A percentile compares a stretch with the other conserved stretches of the same genome.
phyloP scores from a whole-genome alignment of 1,284 basidiomycete species.

The Rhodotorula sp. region DNA sequence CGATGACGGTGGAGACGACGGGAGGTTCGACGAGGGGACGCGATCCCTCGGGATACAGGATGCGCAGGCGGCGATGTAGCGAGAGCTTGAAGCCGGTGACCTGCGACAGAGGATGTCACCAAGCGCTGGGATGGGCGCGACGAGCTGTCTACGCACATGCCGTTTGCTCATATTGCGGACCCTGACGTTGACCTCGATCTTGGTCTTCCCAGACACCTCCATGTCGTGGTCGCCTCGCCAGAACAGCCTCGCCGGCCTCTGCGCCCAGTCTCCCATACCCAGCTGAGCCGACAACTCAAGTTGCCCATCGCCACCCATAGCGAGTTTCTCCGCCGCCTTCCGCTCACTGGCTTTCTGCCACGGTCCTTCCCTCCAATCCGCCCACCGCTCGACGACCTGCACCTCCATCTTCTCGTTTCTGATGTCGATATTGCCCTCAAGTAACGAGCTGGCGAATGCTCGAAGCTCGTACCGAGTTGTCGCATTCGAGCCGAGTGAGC shows the following conservation, averaged over 20 bases:
- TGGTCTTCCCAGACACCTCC: constrained; percentile 21
- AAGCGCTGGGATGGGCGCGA: neutral
- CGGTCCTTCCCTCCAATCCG: constrained; percentile 28
- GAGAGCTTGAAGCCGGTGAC: constrained; percentile 40
- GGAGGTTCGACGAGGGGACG: constrained; percentile 23
- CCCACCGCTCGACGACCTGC: constrained; percentile 36
- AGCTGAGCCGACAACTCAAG: constrained; percentile 21
- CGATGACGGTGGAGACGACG: constrained; percentile 32
- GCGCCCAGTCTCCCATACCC: constrained; percentile 18
- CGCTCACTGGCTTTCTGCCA: constrained; percentile 20
- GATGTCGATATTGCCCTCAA: constrained; percentile 35
- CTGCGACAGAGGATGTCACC: neutral
- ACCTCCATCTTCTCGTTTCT: constrained; percentile 30
- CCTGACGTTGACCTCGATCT: constrained; percentile 21
- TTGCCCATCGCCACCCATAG: constrained; percentile 20
- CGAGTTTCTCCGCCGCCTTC: constrained; percentile 13
- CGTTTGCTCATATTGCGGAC: constrained; percentile 30
- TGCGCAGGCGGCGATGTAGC: constrained; percentile 40
- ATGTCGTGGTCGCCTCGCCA: constrained; percentile 27
- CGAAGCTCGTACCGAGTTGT: constrained; percentile 41
- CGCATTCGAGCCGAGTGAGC: constrained; percentile 41
- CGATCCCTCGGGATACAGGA: constrained; percentile 24
- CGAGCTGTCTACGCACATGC: constrained; percentile 20
- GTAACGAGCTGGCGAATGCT: constrained; percentile 36
- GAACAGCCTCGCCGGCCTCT: constrained; percentile 26